These are phyloP conservation scores for Leccinum olivaceopallidum DNA, from an alignment of 768 basidiomycete species.

Conservation along the genomic window DNA sequence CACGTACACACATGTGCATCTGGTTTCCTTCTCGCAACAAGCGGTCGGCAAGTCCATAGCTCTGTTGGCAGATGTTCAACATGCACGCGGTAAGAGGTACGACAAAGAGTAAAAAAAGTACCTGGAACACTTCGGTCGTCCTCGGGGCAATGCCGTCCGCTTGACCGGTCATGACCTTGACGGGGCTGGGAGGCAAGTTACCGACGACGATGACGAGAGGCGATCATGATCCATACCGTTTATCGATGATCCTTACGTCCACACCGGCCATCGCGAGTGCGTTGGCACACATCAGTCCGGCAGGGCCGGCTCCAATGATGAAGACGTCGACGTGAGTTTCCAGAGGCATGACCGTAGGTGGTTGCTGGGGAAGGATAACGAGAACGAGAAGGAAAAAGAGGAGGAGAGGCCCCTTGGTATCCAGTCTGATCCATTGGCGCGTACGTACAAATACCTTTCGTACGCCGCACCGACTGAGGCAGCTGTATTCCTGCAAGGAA, in stretches of 20 bases:
- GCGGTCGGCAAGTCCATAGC: too few species aligned
- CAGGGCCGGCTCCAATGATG: slow-evolving; percentile 50
- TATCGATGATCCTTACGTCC: slow-evolving; percentile 48
- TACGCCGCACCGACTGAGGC: not conserved
- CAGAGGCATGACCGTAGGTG: slow-evolving; percentile 16
- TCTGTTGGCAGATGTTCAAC: too few species aligned
- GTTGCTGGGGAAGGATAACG: not conserved
- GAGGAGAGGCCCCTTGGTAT: not conserved
- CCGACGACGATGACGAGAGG: not conserved
- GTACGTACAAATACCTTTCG: not conserved
- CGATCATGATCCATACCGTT: slow-evolving; percentile 8
- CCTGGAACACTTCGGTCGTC: too few species aligned
- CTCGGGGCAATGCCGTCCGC: too few species aligned
- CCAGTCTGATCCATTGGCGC: not conserved
- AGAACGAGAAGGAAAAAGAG: not conserved
- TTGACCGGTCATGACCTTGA: too few species aligned
- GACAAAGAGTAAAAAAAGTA: too few species aligned
- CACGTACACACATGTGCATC: too few species aligned
- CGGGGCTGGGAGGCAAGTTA: too few species aligned
- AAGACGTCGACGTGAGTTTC: slow-evolving; percentile 45
- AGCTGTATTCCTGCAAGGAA: not conserved
- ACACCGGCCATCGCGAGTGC: slow-evolving; percentile 45
- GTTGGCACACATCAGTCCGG: slow-evolving; percentile 70
- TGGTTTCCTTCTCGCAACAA: too few species aligned
- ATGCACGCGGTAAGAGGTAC: too few species aligned